phyloP scores from a whole-genome alignment of 1,284 basidiomycete genomes.

The Ustilago hordei region DNA sequence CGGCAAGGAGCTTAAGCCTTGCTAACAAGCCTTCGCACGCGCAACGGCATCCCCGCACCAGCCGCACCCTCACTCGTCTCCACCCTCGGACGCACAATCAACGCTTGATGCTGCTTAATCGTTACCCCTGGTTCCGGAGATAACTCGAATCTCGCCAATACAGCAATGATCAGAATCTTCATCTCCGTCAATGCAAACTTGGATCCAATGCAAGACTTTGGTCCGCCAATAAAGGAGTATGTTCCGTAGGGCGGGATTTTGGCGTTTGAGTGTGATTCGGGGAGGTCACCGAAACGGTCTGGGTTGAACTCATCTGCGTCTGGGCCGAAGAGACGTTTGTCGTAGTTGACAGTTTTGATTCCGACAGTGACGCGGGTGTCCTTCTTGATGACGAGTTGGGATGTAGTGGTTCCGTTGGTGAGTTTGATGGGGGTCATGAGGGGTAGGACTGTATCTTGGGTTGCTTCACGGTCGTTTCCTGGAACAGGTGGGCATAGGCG shows the following conservation, averaged over 20 bases:
- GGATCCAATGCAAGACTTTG: conserved; percentile 54
- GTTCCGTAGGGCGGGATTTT: conserved; percentile 50
- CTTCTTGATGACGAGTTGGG: conserved; percentile 50
- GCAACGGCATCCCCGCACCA: conserved; percentile 44
- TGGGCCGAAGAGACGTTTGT: conserved; percentile 54
- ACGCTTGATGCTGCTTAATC: conserved; percentile 42
- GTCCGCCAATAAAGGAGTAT: conserved; percentile 52
- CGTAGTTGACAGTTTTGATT: conserved; percentile 57
- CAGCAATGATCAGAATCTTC: conserved; percentile 43
- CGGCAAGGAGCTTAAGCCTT: neutral
- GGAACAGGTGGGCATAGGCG: conserved; percentile 61
- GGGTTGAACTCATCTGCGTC: conserved; percentile 62
- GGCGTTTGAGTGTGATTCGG: conserved; percentile 27
- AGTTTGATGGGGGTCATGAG: conserved; percentile 66
- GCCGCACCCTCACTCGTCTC: conserved; percentile 12
- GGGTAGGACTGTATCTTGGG: conserved; percentile 49
- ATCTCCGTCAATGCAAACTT: conserved; percentile 56
- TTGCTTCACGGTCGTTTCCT: conserved; percentile 55
- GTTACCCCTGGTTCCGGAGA: conserved; percentile 27
- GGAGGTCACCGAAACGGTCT: conserved; percentile 60
- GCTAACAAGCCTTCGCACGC: conserved; percentile 20
- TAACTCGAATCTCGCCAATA: conserved; percentile 38
- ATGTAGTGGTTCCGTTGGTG: conserved; percentile 66
- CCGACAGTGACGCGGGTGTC: conserved; percentile 57
- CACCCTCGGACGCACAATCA: conserved; percentile 48